phyloP scores from a whole-genome alignment of 1,139 yeast species.

The Kodamaea sp. region DNA sequence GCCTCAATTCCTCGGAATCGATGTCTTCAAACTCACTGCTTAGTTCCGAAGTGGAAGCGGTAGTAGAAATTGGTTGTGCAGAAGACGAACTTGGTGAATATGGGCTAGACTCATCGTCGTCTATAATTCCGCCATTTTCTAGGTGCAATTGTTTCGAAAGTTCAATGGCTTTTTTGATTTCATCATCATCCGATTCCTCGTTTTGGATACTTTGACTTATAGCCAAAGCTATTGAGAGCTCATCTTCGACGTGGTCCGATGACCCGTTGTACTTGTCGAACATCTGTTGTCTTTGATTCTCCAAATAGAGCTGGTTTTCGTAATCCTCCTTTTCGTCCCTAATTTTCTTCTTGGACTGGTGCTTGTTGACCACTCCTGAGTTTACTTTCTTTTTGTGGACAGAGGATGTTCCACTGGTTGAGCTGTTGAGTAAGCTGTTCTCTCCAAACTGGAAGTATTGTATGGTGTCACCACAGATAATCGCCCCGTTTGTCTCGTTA shows the following conservation, averaged over 20 bases:
- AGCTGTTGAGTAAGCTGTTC: slow-evolving; percentile 9
- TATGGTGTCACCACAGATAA: slow-evolving; percentile 55
- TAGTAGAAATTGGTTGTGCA: neutral
- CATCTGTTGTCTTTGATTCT: slow-evolving; percentile 22
- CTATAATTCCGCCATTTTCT: slow-evolving; percentile 27
- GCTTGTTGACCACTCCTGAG: slow-evolving; percentile 19
- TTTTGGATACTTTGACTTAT: slow-evolving; percentile 41
- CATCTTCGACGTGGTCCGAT: slow-evolving; percentile 39
- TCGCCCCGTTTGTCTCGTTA: slow-evolving; percentile 49
- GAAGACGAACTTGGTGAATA: neutral
- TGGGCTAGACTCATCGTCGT: neutral
- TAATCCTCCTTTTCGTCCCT: slow-evolving; percentile 41
- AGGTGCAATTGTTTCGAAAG: slow-evolving; percentile 15
- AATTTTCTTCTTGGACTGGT: slow-evolving; percentile 26
- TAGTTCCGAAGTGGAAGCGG: slow-evolving; percentile 1
- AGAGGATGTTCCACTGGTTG: slow-evolving; percentile 4
- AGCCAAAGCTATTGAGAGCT: slow-evolving; percentile 54
- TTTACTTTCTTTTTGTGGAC: slow-evolving; percentile 20
- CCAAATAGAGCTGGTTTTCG: slow-evolving; percentile 20
- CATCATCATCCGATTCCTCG: slow-evolving; percentile 18
- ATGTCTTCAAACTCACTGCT: slow-evolving; percentile 25
- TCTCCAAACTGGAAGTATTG: slow-evolving; percentile 67
- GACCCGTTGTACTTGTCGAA: slow-evolving; percentile 50
- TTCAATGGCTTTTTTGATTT: slow-evolving; percentile 23
- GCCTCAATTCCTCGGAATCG: slow-evolving; percentile 18